Evolutionary conservation across 1,284 basidiomycete species (phyloP), one percentile per base, ranked within the genome.

Genomic region (Sphagnurus paluster): DNA sequence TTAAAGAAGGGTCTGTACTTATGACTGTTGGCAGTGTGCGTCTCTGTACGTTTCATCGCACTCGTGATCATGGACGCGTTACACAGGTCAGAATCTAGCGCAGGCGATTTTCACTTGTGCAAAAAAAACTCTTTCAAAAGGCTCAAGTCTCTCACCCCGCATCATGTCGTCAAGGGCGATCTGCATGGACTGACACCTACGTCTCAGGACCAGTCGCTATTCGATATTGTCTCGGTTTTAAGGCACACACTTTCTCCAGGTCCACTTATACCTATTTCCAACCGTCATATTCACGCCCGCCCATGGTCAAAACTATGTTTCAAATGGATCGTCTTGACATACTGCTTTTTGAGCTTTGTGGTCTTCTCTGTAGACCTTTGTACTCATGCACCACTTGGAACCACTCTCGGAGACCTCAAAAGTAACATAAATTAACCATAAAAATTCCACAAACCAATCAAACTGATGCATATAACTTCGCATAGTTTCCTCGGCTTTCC

Each of bases 101-200:
- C 52, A 38, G 49, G 54, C 23, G 74, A 71, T 50, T 66, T 76
- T 42, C 73, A 74, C 53, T 61, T 76, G 23, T 77, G 72, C 13
- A 62, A 61, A 11, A 58, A 66, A 6, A 70, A 69, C 26, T 66
- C 73, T n/a, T 62, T 69, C 28, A 68, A 75, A 49, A 74, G 76
- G 39, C 55, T 69, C 29, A 64, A 69, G 39, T 50, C 63, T 6
- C 51, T 62, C 28, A 55, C 46, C 30, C 44, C 47, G 41, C 59
- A 46, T 49, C 54, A 39, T 40, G 37, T 42, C 42, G 32, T 29
- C 32, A 48, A 54, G 30, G 50, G 57, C 39, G 39, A 42, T 30
- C 29, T 24, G n/a, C 23, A 42, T 16, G 11, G 28, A 30, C 32
- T 39, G 11, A 24, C 23, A 14, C 33, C 37, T 6, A 35, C 43